A percentile compares a stretch with the other conserved stretches of the same genome.
These are phyloP conservation scores for Tarenaya hassleriana DNA, from an alignment of 345 rosid genomes.

Conservation along the genomic window DNA sequence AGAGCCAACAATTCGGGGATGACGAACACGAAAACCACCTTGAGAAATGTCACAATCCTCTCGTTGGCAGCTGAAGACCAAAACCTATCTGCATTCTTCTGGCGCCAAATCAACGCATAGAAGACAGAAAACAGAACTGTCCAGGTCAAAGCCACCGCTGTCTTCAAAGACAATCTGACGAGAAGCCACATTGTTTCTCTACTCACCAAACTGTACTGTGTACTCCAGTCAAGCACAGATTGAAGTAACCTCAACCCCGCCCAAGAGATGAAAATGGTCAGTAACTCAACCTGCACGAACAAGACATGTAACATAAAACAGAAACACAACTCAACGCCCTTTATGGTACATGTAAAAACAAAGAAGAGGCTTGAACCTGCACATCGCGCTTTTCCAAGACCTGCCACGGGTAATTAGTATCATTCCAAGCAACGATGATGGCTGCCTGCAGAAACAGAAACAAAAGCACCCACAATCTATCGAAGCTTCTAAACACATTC, in stretches of 20 bases:
- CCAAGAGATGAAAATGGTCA: conserved; percentile 88
- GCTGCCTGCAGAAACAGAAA: conserved; percentile 73
- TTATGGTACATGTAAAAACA: conserved; percentile 1
- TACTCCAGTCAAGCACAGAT: conserved; percentile 75
- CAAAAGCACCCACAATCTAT: conserved; percentile 80
- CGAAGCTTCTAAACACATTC: conserved; percentile 83
- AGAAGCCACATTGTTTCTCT: conserved; percentile 55
- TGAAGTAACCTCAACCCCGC: conserved; percentile 59
- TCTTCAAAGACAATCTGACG: conserved; percentile 71
- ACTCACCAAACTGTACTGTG: conserved; percentile 77
- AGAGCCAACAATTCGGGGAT: conserved; percentile 74
- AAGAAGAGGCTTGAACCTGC: conserved; percentile 27
- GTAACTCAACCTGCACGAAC: conserved; percentile 53
- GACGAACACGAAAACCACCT: conserved; percentile 55
- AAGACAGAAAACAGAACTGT: conserved; percentile 64
- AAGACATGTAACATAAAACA: conserved; percentile 4
- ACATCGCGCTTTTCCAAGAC: conserved; percentile 41
- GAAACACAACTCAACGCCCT: conserved; percentile 10
- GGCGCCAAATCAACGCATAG: conserved; percentile 76
- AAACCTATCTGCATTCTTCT: conserved; percentile 44
- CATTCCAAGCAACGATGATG: conserved; percentile 66
- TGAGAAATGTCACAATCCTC: conserved; percentile 51
- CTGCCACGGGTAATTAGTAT: conserved; percentile 53
- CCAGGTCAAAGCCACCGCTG: conserved; percentile 61
- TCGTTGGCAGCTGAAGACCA: conserved; percentile 62